A percentile compares a stretch with the other conserved stretches of the same genome.
Evolutionary conservation across 2,329 filamentous ascomycete genomes (phyloP).

Genomic region (Herpotrichia juniperi): DNA sequence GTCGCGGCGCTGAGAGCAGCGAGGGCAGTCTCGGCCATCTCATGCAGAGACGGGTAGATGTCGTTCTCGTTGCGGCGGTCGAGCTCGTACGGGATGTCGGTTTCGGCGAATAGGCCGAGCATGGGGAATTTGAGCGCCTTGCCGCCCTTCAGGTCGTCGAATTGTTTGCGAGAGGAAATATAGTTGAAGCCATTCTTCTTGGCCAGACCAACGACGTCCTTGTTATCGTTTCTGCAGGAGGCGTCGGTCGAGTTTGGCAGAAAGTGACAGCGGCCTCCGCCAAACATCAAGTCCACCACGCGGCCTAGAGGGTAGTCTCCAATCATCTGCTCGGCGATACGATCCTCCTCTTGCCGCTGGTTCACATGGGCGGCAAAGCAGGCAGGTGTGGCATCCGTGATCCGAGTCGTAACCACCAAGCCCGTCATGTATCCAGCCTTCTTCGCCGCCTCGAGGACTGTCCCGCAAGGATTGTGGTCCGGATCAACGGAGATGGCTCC

Average conservation of each 20-base stretch:
- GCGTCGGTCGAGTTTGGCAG: conserved; percentile 78
- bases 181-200: conserved; percentile 83
- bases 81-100: conserved; percentile 90
- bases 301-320: conserved; percentile 86
- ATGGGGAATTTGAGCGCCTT: conserved; percentile 75
- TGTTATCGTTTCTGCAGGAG: conserved; percentile 81
- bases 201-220: conserved; percentile 77
- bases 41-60: conserved; percentile 84
- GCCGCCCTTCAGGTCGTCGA: conserved; percentile 75
- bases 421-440: conserved; percentile 90
- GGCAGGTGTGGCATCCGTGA: conserved; percentile 95
- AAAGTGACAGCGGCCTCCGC: conserved; percentile 93
- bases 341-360: conserved; percentile 79
- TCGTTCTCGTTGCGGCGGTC: conserved; percentile 82
- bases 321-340: conserved; percentile 90
- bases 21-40: conserved; percentile 87
- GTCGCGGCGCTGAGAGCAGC: conserved; percentile 81
- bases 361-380: conserved; percentile 92
- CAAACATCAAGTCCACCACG: conserved; percentile 89
- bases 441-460: conserved; percentile 92
- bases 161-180: conserved; percentile 71
- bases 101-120: conserved; percentile 81
- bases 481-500: conserved; percentile 91
- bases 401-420: conserved; percentile 89
- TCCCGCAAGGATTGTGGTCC: conserved; percentile 85